These are phyloP conservation scores for Casuarina equisetifolia DNA, from an alignment of 306 rosid species.

Conservation along the genomic window DNA sequence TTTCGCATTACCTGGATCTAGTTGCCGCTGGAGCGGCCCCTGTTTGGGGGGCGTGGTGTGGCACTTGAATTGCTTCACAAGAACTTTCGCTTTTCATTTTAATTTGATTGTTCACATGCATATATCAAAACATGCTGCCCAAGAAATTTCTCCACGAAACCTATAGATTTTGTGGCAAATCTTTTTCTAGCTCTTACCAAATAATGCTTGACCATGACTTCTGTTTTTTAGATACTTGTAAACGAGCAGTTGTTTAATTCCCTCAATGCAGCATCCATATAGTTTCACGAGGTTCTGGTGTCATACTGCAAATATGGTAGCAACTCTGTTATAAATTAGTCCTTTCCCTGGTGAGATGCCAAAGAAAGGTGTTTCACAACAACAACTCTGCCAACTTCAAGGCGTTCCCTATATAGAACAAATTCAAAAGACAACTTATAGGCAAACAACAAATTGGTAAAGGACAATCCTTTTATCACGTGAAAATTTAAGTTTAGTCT, in stretches of 20 bases:
- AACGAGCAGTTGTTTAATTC: conserved; percentile 67
- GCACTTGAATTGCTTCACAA: no score
- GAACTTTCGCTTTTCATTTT: no score
- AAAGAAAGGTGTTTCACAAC: conserved; percentile 84
- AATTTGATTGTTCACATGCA: conserved; percentile 27
- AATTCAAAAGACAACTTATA: not conserved
- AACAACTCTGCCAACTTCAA: conserved; percentile 67
- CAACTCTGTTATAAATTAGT: conserved; percentile 78
- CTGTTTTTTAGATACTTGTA: conserved; percentile 79
- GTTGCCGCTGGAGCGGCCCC: no score
- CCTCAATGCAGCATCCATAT: conserved; percentile 78
- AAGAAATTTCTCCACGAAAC: conserved; percentile 25
- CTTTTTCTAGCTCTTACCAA: conserved; percentile 44
- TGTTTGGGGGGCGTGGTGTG: no score
- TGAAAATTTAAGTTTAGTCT: not conserved
- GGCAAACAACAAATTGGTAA: not conserved
- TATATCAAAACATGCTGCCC: conserved; percentile 70
- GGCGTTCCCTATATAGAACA: conserved; percentile 55
- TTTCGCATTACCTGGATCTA: no score
- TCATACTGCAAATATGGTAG: conserved; percentile 80
- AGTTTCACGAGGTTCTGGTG: conserved; percentile 81
- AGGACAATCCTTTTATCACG: not conserved
- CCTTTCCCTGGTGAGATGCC: conserved; percentile 83
- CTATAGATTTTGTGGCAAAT: not conserved
- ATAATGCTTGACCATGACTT: conserved; percentile 85